phyloP scores from a whole-genome alignment of 305 asterid species.

The Striga hermonthica region DNA sequence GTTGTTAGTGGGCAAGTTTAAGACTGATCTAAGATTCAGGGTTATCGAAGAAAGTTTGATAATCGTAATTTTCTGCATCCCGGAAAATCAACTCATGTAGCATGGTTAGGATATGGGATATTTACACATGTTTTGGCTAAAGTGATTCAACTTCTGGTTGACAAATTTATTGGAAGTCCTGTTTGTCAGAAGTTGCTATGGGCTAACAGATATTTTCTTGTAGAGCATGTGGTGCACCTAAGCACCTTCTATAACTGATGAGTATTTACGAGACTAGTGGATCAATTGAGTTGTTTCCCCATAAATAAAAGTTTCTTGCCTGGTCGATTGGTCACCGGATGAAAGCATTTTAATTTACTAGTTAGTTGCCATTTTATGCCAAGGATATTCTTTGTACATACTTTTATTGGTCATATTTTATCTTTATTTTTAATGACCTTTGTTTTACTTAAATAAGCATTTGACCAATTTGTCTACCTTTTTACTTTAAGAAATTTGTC shows the following conservation, averaged over 20 bases:
- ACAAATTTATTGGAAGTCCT: not conserved
- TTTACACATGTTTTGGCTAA: constrained; percentile 4
- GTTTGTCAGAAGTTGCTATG: too few species aligned
- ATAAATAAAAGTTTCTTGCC: not conserved
- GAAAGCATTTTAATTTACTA: constrained; percentile 6
- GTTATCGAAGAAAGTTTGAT: too few species aligned
- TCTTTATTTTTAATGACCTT: not conserved
- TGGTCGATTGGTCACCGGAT: constrained; percentile 4
- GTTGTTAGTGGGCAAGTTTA: not conserved
- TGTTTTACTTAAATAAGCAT: not conserved
- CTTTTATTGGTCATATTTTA: not conserved
- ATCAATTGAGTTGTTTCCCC: not conserved
- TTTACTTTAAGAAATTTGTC: not conserved
- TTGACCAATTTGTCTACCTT: not conserved
- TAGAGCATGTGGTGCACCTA: too few species aligned
- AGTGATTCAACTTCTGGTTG: constrained; percentile 18
- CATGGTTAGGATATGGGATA: not conserved
- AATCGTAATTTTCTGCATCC: too few species aligned
- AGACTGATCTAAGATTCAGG: not conserved
- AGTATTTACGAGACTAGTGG: not conserved
- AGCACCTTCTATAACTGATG: not conserved
- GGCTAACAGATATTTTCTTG: too few species aligned
- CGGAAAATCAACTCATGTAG: too few species aligned
- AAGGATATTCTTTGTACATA: not conserved
- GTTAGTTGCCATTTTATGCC: not conserved